These are phyloP conservation scores for Eremothecium coryli DNA, from an alignment of 1,139 yeast genomes.

Conservation along the genomic window DNA sequence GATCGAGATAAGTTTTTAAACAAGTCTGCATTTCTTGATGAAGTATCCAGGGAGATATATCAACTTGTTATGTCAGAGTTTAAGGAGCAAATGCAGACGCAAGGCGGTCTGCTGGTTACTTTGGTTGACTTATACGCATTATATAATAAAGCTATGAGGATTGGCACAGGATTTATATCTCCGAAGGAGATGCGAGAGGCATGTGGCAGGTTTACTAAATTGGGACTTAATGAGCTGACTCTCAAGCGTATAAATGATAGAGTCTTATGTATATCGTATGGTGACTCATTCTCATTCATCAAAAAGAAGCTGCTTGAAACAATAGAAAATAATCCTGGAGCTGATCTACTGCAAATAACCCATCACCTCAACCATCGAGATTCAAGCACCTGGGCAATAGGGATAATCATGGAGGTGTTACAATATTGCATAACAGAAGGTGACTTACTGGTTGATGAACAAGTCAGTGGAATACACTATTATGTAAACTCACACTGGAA, in stretches of 20 bases:
- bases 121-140: conserved; percentile 51
- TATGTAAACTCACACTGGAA: conserved; percentile 22
- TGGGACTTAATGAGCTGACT: conserved; percentile 39
- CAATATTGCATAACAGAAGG: conserved; percentile 52
- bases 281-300: conserved; percentile 34
- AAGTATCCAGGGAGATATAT: conserved; percentile 45
- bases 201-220: conserved; percentile 37
- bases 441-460: conserved; percentile 53
- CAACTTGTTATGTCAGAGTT: conserved; percentile 41
- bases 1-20: conserved; percentile 31
- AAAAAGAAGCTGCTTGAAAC: conserved; percentile 28
- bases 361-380: conserved; percentile 26
- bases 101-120: conserved; percentile 48
- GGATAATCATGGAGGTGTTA: conserved; percentile 60
- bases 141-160: conserved; percentile 48
- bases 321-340: conserved; percentile 27
- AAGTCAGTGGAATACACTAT: conserved; percentile 27
- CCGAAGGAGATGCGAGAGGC: conserved; percentile 50
- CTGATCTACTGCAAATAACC: conserved; percentile 23
- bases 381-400: conserved; percentile 58
- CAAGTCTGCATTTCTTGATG: conserved; percentile 30
- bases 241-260: conserved; percentile 38
- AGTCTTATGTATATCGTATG: conserved; percentile 32
- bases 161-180: conserved; percentile 49
- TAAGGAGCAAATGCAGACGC: conserved; percentile 28